Base-by-base conservation (phyloP, 2,329 filamentous ascomycete genomes). In the Neonectria faginata region DNA sequence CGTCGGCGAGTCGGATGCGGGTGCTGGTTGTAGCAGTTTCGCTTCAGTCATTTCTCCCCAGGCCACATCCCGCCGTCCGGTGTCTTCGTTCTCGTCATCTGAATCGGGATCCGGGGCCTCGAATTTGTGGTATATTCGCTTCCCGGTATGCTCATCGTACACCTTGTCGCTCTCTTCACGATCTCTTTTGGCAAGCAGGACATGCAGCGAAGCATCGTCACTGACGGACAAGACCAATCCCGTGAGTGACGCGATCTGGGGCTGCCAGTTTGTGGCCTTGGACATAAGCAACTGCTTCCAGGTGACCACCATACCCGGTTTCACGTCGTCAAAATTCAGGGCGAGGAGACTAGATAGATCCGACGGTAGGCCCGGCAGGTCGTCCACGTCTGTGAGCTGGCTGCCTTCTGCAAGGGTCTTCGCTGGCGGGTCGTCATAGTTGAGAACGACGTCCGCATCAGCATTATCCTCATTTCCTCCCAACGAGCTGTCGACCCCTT, bases 61-160 rank as follows among this genome's bases (percentile, higher is more conserved):
- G 0, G 77, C 71, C 31, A 94, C 63, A 7, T 83, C 83, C n/a
- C 89, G 84, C 53, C 85, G 81, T 1, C 91, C 91, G 65, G 90
- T 84, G 60, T 91, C 86, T 12, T 87, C 85, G 39, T 83, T 83
- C 0, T 83, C 83, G 1, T 86, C 86, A 0, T 89, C 88, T 11
- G 88, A 87, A 7, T 89, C 85, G 8, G 87, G 81, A 11, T 87
- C 86, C 0, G 91, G 90, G 70, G 89, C 89, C 72, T 97, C 93
- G 68, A 97, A 96, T 62, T 89, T 92, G 66, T 86, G 89, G 71
- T 95, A 97, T 10, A 93, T 79, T 10, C 93, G 86, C 66, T 91
- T 83, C 0, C 93, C 93, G 0, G 91, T 90, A 42, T 85, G 79
- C 11, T 88, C 84, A 70, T 95, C 89, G 68, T 89, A 89, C 18